phyloP scores from a whole-genome alignment of 805 yeast species.

The Saccharomyces kudriavzevii region DNA sequence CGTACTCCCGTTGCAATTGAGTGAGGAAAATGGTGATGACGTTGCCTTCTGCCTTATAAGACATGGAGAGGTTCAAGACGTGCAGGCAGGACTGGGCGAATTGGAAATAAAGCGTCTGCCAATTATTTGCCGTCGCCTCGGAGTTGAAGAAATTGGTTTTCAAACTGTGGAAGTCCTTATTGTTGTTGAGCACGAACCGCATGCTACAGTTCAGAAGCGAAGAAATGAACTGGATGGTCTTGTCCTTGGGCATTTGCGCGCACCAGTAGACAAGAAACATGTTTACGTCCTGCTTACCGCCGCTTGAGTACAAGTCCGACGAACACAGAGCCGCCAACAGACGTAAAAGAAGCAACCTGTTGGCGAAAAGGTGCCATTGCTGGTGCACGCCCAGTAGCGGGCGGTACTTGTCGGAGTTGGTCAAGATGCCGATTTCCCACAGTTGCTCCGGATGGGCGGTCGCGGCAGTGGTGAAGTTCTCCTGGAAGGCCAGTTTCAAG shows the following conservation, averaged over 20 bases:
- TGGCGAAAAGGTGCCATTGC: background rate
- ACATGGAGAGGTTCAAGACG: background rate
- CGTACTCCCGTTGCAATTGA: slow-evolving; percentile 46
- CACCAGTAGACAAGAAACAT: background rate
- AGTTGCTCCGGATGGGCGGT: slow-evolving; percentile 8
- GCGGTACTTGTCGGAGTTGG: slow-evolving; percentile 12
- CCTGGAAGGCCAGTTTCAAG: slow-evolving; percentile 22
- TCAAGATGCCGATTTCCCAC: slow-evolving; percentile 85
- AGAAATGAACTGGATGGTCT: background rate
- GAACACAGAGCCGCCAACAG: background rate
- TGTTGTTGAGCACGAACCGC: background rate
- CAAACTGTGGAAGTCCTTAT: background rate
- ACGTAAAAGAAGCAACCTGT: background rate
- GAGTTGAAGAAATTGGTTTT: background rate
- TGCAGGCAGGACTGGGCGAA: background rate
- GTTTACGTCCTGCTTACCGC: background rate
- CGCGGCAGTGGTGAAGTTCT: slow-evolving; percentile 19
- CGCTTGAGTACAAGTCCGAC: background rate
- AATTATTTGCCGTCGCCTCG: background rate
- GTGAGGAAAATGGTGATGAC: slow-evolving; percentile 32
- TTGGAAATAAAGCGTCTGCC: background rate
- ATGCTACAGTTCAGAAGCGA: background rate
- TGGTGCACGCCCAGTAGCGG: slow-evolving; percentile 4
- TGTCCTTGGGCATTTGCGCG: background rate
- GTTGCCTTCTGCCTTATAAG: slow-evolving; percentile 3